Evolutionary conservation across 2,329 filamentous ascomycete species (phyloP), one percentile per base, ranked within the genome.

Genomic region (Zymoseptoria tritici): DNA sequence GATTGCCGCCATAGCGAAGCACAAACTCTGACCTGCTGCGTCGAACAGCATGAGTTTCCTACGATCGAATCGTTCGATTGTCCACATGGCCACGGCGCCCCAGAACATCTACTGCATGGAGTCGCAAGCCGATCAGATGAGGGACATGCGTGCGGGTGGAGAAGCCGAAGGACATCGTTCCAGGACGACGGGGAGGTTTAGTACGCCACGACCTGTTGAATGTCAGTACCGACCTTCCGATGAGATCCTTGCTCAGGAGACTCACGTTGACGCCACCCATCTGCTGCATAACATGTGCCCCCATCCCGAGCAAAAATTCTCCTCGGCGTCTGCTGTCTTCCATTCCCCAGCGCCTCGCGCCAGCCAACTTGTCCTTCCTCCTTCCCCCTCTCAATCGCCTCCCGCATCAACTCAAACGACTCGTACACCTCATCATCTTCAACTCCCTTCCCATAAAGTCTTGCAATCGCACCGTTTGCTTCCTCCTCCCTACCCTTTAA

Each of bases 241-340:
- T n/a, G n/a, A n/a, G n/a, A n/a, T n/a, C n/a, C n/a, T n/a, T n/a
- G n/a, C n/a, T n/a, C n/a, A n/a, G n/a, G n/a, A 22, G 22, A 24
- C 22, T 1, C 9, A 29, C 75, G 52, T 76, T 76, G 59, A 81
- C 84, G 0, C 82, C 68, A 16, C 79, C 80, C 6, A 85, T 74
- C 65, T 87, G 84, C 70, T 86, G 84, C 79, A 87, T 84, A 54
- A 86, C 76, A 71, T 86, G 83, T 5, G 79, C 79, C 6, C 78
- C 79, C 0, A 81, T 77, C 2, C 84, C 85, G 8, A 88, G 79
- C 57, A 86, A 65, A 65, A 78, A 87, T 84, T 46, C 85, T 79
- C 7, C 85, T 81, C 74, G 86, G 82, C 68, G 87, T 84, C 72
- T 88, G 85, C 8, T 83, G 85, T 73, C 83, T 85, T 62, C 85